phyloP scores from a whole-genome alignment of 192 early-diverging fungal species.

The Haplosporangium gracile region DNA sequence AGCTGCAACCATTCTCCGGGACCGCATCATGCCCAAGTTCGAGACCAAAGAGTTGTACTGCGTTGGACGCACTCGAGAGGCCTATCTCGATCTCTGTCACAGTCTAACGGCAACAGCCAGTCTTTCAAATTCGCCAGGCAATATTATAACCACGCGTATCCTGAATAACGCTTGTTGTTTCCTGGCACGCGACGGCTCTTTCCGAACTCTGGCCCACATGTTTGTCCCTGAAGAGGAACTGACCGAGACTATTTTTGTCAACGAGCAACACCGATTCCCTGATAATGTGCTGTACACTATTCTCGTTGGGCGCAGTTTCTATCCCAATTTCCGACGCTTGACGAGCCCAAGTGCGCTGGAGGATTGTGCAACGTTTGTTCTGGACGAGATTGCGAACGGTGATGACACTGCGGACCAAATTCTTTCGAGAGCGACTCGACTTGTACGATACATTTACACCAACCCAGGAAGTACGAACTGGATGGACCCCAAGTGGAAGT shows the following conservation, averaged over 20 bases:
- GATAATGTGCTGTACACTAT: not conserved
- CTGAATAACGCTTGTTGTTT: not conserved
- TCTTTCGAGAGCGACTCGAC: not conserved
- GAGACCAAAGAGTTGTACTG: not conserved
- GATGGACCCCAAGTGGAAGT: not conserved
- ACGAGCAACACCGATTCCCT: not conserved
- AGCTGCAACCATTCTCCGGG: not conserved
- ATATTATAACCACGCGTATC: not conserved
- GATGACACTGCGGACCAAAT: not conserved
- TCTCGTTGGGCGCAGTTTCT: not conserved
- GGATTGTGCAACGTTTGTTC: conserved; percentile 11
- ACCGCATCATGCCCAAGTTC: conserved; percentile 13
- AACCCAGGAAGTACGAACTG: not conserved
- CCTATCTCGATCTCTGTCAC: conserved; percentile 11
- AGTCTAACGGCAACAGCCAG: not conserved
- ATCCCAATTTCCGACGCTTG: not conserved
- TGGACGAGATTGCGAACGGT: not conserved
- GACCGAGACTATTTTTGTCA: not conserved
- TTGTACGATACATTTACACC: conserved; percentile 21
- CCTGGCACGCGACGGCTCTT: conserved; percentile 5
- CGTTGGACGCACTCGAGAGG: not conserved
- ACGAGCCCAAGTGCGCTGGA: not conserved
- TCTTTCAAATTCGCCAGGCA: not conserved
- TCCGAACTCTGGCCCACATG: not conserved
- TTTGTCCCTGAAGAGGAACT: not conserved